Conservation (phyloP, 768 basidiomycete species). For the Mycena floridula region DNA sequence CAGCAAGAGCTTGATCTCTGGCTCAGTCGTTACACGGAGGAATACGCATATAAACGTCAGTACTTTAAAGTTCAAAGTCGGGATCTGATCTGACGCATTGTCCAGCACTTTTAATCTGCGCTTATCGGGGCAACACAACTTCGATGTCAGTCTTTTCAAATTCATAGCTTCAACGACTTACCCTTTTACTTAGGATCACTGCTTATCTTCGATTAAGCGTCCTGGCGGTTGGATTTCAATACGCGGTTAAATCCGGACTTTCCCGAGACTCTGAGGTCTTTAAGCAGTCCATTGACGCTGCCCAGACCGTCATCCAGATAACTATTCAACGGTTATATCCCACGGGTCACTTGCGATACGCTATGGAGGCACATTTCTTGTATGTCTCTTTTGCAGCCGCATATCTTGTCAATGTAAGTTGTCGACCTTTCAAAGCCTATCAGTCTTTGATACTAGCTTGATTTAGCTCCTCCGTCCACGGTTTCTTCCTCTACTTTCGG, state of each 20-base stretch:
- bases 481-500: slow-evolving; percentile 35
- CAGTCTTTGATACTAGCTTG: slow-evolving; percentile 6
- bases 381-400: slow-evolving; percentile 55
- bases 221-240: slow-evolving; percentile 48
- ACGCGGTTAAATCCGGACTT: slow-evolving; percentile 32
- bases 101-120: slow-evolving; percentile 35
- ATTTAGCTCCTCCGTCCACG: slow-evolving; percentile 45
- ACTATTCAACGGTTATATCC: slow-evolving; percentile 46
- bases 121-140: slow-evolving; percentile 37
- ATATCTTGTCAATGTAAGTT: slow-evolving; percentile 54
- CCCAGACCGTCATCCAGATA: slow-evolving; percentile 51
- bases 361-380: slow-evolving; percentile 46
- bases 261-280: slow-evolving; percentile 37
- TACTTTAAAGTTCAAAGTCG: neutral
- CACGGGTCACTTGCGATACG: slow-evolving; percentile 48
- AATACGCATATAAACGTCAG: slow-evolving; percentile 30
- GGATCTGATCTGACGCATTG: neutral
- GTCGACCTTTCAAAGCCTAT: neutral
- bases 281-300: slow-evolving; percentile 43
- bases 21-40: slow-evolving; percentile 34
- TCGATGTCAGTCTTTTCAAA: slow-evolving; percentile 26
- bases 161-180: slow-evolving; percentile 8
- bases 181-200: slow-evolving; percentile 35
- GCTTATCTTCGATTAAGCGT: slow-evolving; percentile 54
- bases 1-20: slow-evolving; percentile 31